These are phyloP conservation scores for Sabuloglossum arenarium DNA, from an alignment of 495 filamentous ascomycete species.

Conservation along the genomic window DNA sequence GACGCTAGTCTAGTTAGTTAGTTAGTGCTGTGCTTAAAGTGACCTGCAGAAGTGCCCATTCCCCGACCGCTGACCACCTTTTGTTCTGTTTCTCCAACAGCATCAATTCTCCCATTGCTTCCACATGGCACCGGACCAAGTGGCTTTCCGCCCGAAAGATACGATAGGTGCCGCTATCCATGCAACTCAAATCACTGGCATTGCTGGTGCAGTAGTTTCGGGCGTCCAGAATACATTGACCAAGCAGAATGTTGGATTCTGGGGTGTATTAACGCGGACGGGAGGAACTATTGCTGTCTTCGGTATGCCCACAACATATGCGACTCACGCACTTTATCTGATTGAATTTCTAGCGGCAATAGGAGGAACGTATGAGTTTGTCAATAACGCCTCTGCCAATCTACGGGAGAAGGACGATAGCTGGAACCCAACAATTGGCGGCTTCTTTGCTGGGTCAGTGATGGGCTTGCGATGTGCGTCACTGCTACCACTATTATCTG, in stretches of 20 bases:
- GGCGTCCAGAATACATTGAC: constrained; percentile 70
- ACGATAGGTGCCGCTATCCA: constrained; percentile 44
- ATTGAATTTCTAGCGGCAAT: constrained; percentile 40
- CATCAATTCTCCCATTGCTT: constrained; percentile 24
- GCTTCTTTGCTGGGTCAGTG: constrained; percentile 49
- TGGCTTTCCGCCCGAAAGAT: constrained; percentile 54
- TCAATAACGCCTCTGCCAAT: constrained; percentile 50
- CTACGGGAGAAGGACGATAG: constrained; percentile 54
- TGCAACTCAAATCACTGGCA: constrained; percentile 40
- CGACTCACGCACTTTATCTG: background rate
- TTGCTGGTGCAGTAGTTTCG: constrained; percentile 46
- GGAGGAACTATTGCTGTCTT: constrained; percentile 45
- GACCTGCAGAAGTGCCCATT: background rate
- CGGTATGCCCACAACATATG: constrained; percentile 24
- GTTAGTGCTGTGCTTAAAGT: background rate
- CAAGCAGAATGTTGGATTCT: constrained; percentile 54
- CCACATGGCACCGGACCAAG: constrained; percentile 21
- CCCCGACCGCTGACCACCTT: constrained; percentile 4
- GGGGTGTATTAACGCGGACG: constrained; percentile 53
- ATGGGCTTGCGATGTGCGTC: constrained; percentile 41
- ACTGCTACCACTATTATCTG: background rate
- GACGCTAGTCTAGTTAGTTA: too few species aligned
- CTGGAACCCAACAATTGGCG: constrained; percentile 48
- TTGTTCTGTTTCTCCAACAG: constrained; percentile 9
- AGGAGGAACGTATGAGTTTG: constrained; percentile 62